phyloP scores from a whole-genome alignment of 208 protist species.

The Crithidia mellificae region DNA sequence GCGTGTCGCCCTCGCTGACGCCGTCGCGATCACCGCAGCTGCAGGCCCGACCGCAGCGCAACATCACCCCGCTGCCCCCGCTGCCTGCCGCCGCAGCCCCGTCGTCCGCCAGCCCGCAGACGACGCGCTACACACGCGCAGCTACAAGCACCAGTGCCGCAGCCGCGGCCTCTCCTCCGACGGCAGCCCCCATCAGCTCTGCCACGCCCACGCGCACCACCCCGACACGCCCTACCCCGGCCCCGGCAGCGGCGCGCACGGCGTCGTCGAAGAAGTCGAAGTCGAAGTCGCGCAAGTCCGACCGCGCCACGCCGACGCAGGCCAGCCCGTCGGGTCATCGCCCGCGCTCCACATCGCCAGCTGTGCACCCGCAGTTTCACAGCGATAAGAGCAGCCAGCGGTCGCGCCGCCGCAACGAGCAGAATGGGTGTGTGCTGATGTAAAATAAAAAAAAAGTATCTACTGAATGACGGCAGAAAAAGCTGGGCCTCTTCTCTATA shows the following conservation, averaged over 20 bases:
- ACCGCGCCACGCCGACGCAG: not conserved
- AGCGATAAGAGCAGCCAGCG: not conserved
- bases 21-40: constrained; percentile 6
- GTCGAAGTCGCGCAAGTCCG: not conserved
- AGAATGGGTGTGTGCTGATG: constrained; percentile 7
- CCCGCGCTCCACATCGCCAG: constrained; percentile 6
- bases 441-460: not conserved
- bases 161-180: not conserved
- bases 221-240: not conserved
- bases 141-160: not conserved
- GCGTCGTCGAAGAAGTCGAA: constrained; percentile 7
- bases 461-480: too few relatives aligned
- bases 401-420: constrained; percentile 3
- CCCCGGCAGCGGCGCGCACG: not conserved
- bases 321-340: not conserved
- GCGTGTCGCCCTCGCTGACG: not conserved
- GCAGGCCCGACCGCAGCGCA: constrained; percentile 9
- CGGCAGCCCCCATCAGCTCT: not conserved
- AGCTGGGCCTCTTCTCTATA: too few relatives aligned
- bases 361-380: constrained; percentile 12
- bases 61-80: constrained; percentile 5
- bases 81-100: not conserved
- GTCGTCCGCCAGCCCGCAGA: not conserved
- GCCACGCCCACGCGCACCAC: not conserved
- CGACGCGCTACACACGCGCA: not conserved